Conservation (phyloP, 176 grass and related monocot species). For the Carex myosuroides region DNA sequence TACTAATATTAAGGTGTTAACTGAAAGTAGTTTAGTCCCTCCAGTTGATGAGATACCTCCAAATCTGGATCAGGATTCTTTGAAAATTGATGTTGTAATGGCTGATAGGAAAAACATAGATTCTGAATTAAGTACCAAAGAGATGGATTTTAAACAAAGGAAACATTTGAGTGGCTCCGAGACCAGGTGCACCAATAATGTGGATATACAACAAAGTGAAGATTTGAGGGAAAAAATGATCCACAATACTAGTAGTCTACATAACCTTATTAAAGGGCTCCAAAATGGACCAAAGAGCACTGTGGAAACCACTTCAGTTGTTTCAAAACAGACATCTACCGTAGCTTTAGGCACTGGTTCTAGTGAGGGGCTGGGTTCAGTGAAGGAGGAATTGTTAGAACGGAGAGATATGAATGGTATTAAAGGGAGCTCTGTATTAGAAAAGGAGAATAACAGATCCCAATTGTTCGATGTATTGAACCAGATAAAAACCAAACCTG, state of each 20-base stretch:
- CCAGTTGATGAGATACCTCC: background rate
- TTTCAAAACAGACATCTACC: background rate
- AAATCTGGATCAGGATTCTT: background rate
- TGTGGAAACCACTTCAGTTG: background rate
- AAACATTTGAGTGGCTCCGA: background rate
- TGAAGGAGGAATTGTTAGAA: background rate
- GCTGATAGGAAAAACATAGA: background rate
- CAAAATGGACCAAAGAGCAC: slow-evolving; percentile 11
- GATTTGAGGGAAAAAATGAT: background rate
- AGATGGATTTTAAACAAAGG: background rate
- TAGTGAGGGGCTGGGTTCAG: background rate
- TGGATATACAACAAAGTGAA: background rate
- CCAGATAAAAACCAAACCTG: background rate
- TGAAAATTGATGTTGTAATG: background rate
- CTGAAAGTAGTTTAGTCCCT: background rate
- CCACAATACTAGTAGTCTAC: background rate
- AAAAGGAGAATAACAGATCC: background rate
- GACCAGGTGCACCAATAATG: background rate
- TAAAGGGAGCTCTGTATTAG: background rate
- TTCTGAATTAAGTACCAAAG: background rate
- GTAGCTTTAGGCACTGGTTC: background rate
- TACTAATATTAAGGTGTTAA: background rate
- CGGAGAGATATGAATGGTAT: background rate
- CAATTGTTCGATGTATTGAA: background rate
- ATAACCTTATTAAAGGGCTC: slow-evolving; percentile 1